Base-by-base conservation (phyloP, 1,284 basidiomycete genomes). In the Ceratobasidium sp. region DNA sequence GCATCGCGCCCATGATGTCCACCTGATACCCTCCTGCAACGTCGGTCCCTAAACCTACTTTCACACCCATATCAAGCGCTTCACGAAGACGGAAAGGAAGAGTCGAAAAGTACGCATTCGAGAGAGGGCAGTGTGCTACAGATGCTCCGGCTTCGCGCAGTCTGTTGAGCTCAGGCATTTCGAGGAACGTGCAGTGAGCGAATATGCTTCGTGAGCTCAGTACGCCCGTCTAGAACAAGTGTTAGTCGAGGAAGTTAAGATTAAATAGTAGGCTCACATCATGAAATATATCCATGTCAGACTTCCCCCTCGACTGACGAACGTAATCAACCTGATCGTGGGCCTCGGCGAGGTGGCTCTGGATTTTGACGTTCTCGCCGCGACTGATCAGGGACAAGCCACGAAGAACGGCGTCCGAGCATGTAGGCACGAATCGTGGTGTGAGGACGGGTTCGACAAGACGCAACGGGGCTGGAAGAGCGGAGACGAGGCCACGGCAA, bases 181-280 rank as follows among this genome's bases (percentile, higher is more conserved):
- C 81, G 29, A 94, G 86, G 82, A 91, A 94, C 0, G 94, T 96
- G 82, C 94, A 96, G 80, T 96, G 94, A 0, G 93, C 94, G 84
- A 95, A 93, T 14, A 95, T 82, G 0, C 92, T 91, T 11, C 86
- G 85, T 0, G 85, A 80, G 0, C 89, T 90, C 54, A 95, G 83
- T 8, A 95, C 85, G 1, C 85, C 84, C 77, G 85, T 79, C 91
- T 93, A 75, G 36, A 57, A 62, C 36, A 22, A 22, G 14, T 27
- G 54, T 67, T 27, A 74, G 41, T 51, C 31, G 31, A 14, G 29
- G 14, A 45, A 36, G 7, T 14, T 8, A 14, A 22, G 62, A 33
- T 1, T 22, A 44, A 27, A 31, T 6, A 29, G 9, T 24, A 7
- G 19, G 80, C 84, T 73, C 79, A 91, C 93, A 79, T 86, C 84